These are phyloP conservation scores for Cadophora gregata DNA, from an alignment of 2,329 filamentous ascomycete species.

Conservation along the genomic window DNA sequence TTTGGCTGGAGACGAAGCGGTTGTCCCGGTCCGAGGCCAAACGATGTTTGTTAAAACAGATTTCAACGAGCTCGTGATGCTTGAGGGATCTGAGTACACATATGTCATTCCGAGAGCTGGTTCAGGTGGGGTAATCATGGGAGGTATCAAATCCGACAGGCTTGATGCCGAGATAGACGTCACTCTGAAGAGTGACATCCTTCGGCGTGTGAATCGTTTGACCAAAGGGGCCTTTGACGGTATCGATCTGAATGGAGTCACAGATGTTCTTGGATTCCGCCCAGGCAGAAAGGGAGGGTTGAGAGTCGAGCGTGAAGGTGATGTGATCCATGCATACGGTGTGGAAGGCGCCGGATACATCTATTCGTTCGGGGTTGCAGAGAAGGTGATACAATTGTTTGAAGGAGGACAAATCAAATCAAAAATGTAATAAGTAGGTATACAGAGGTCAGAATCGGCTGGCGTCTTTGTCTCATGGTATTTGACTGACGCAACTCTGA, in stretches of 20 bases:
- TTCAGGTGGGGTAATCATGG: constrained; percentile 38
- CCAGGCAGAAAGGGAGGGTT: constrained; percentile 38
- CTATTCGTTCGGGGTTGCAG: constrained; percentile 40
- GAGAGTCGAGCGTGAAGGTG: constrained; percentile 37
- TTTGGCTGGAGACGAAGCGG: constrained; percentile 31
- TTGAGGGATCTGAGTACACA: constrained; percentile 38
- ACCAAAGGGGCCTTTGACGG: constrained; percentile 36
- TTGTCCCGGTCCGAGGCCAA: constrained; percentile 36
- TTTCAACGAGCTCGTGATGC: constrained; percentile 34
- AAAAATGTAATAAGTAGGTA: constrained; percentile 22
- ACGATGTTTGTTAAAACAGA: constrained; percentile 39
- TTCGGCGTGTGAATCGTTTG: constrained; percentile 37
- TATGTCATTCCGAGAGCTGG: constrained; percentile 37
- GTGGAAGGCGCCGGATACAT: constrained; percentile 39
- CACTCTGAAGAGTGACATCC: constrained; percentile 35
- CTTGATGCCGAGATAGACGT: constrained; percentile 36
- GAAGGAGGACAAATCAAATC: constrained; percentile 12
- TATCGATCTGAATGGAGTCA: constrained; percentile 28
- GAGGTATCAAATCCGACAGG: constrained; percentile 38
- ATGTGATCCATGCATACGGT: constrained; percentile 40
- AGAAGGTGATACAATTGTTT: constrained; percentile 32
- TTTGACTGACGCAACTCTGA: not conserved
- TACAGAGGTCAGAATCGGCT: not conserved
- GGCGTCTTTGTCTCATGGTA: not conserved
- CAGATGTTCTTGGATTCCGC: constrained; percentile 39